Evolutionary conservation across 2,329 filamentous ascomycete genomes (phyloP).

Genomic region (Domatiomyces catenatus): DNA sequence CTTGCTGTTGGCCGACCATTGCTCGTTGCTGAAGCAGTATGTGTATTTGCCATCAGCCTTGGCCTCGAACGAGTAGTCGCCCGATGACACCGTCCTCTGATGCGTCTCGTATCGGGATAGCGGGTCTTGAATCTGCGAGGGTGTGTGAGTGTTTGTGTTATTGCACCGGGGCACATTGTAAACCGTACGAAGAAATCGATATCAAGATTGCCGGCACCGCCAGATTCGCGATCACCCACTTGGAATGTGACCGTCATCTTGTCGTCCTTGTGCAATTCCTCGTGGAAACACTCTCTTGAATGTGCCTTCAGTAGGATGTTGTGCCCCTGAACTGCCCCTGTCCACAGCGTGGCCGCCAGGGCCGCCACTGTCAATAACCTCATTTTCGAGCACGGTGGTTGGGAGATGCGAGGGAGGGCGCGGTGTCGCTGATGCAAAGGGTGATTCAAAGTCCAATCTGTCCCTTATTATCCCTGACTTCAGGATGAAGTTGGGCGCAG

Average conservation of each 20-base stretch:
- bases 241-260: slow-evolving; percentile 98
- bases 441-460: not conserved
- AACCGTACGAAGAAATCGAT: slow-evolving; percentile 89
- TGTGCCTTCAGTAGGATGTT: slow-evolving; percentile 92
- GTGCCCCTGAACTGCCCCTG: slow-evolving; percentile 58
- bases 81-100: slow-evolving; percentile 68
- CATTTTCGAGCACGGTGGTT: slow-evolving; percentile 19
- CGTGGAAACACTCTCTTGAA: slow-evolving; percentile 94
- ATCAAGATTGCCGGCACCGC: slow-evolving; percentile 82
- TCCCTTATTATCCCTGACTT: not conserved
- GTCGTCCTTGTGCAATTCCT: slow-evolving; percentile 80
- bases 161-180: slow-evolving; percentile 1
- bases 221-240: slow-evolving; percentile 92
- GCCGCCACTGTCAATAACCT: slow-evolving; percentile 26
- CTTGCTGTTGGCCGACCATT: slow-evolving; percentile 91
- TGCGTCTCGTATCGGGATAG: slow-evolving; percentile 59
- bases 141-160: not conserved
- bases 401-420: not conserved
- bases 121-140: slow-evolving; percentile 59
- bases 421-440: no score
- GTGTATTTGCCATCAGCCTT: slow-evolving; percentile 71
- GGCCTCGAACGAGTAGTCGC: slow-evolving; percentile 85
- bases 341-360: slow-evolving; percentile 37
- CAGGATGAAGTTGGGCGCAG: not conserved
- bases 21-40: slow-evolving; percentile 99